Conservation (phyloP, 106 monocot species). For the Dendrobium huoshanense region DNA sequence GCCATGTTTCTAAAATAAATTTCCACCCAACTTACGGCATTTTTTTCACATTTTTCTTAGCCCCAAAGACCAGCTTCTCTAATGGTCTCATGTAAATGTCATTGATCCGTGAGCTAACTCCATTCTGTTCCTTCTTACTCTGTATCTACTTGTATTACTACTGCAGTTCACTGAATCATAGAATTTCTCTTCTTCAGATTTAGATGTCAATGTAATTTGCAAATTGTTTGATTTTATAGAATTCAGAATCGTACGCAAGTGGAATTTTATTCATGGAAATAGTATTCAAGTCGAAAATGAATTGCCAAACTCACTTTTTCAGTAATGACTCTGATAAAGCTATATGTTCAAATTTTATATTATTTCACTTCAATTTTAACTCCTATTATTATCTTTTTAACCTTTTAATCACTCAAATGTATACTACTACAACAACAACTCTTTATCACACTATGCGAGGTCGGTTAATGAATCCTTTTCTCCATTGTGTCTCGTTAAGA, state of each 20-base stretch:
- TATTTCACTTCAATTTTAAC: neutral
- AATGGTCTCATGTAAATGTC: neutral
- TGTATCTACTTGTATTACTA: neutral
- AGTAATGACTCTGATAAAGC: too few relatives aligned
- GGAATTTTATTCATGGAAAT: neutral
- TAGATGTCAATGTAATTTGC: neutral
- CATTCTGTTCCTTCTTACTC: neutral
- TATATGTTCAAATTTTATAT: neutral
- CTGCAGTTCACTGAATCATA: neutral
- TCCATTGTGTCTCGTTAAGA: too few relatives aligned
- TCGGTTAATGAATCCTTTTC: too few relatives aligned
- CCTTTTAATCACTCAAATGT: too few relatives aligned
- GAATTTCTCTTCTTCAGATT: neutral
- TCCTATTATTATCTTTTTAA: neutral
- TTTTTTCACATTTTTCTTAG: neutral
- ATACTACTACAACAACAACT: too few relatives aligned
- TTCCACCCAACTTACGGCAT: neutral
- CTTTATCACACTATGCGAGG: too few relatives aligned
- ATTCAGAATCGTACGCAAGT: neutral
- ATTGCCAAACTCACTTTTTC: neutral
- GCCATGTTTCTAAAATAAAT: conserved; percentile 31
- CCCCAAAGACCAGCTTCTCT: neutral
- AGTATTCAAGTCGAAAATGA: neutral
- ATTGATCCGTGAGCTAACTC: neutral
- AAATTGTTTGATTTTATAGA: neutral